phyloP scores from a whole-genome alignment of 2,329 filamentous ascomycete genomes.

The Talaromyces albobiverticillius region DNA sequence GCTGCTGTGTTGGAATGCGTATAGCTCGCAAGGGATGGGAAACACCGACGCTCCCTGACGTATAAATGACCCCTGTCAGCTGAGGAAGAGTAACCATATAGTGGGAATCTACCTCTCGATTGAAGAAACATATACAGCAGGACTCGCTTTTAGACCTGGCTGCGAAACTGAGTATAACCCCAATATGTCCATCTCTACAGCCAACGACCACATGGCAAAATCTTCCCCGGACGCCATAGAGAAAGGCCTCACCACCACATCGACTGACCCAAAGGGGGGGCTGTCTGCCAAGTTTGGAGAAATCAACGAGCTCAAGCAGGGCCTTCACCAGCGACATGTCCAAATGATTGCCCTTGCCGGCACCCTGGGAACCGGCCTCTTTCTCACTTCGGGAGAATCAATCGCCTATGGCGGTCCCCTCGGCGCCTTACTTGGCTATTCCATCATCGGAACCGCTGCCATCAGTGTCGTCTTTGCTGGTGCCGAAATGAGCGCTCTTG shows the following conservation, averaged over 20 bases:
- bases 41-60: no score
- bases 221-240: not conserved
- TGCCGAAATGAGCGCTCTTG: slow-evolving; percentile 40
- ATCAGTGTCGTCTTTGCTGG: slow-evolving; percentile 47
- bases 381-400: slow-evolving; percentile 53
- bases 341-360: slow-evolving; percentile 61
- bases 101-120: no score
- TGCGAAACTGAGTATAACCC: no score
- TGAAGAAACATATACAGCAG: no score
- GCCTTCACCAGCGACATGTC: slow-evolving; percentile 40
- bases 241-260: not conserved
- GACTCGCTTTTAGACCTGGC: no score
- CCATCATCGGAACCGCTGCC: slow-evolving; percentile 46
- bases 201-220: not conserved
- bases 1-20: no score
- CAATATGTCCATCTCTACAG: not conserved
- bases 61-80: no score
- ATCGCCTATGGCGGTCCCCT: slow-evolving; percentile 52
- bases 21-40: not conserved
- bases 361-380: slow-evolving; percentile 56
- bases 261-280: not conserved
- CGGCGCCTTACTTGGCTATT: slow-evolving; percentile 46
- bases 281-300: slow-evolving; percentile 6
- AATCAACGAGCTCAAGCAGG: not conserved
- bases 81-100: no score